phyloP scores from a whole-genome alignment of 2,329 filamentous ascomycete species.

The Meredithiella fracta region DNA sequence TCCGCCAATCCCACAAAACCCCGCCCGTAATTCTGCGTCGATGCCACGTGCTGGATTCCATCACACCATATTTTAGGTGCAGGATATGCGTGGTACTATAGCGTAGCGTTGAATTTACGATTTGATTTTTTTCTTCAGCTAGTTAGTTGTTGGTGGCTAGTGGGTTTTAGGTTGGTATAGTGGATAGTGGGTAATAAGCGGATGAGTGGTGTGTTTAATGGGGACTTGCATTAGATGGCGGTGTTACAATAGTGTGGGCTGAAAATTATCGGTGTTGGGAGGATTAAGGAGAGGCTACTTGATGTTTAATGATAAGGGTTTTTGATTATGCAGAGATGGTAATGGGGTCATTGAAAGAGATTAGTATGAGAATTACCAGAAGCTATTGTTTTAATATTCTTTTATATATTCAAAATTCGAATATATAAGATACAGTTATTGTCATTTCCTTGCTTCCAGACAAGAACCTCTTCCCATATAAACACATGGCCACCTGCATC shows the following conservation, averaged over 20 bases:
- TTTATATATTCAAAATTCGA: neutral
- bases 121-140: neutral
- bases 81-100: neutral
- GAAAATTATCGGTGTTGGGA: too few species aligned
- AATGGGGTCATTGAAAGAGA: neutral
- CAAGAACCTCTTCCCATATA: neutral
- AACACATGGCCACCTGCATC: neutral
- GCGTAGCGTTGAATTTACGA: neutral
- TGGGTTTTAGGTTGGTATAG: neutral
- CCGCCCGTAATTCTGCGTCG: neutral
- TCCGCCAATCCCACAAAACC: neutral
- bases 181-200: neutral
- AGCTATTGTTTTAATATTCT: too few species aligned
- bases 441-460: too few species aligned
- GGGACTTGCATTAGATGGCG: too few species aligned
- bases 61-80: neutral
- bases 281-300: neutral
- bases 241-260: too few species aligned
- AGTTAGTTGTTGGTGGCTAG: neutral
- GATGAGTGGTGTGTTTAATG: too few species aligned
- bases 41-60: neutral
- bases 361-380: neutral
- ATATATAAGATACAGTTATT: neutral
- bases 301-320: neutral
- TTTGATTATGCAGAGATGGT: neutral